Percentiles rank a stretch among this genome's conserved stretches.
phyloP scores from a whole-genome alignment of 208 protist genomes.

The Crithidia fasciculata region DNA sequence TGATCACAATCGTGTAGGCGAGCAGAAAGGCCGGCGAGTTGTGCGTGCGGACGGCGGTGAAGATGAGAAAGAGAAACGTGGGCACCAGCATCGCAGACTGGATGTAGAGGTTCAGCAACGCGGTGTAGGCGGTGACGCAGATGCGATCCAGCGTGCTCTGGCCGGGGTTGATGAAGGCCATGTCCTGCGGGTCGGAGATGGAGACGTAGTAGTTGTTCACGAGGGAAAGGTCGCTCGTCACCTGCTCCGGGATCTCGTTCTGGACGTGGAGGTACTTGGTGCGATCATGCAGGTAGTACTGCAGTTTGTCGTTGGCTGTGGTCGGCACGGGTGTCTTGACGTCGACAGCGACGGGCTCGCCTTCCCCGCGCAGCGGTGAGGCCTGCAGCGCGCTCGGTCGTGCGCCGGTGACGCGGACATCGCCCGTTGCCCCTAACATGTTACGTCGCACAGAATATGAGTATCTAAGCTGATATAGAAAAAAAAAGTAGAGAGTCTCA shows the following conservation, averaged over 20 bases:
- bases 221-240: constrained; percentile 35
- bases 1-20: constrained; percentile 28
- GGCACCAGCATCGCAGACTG: constrained; percentile 38
- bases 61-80: constrained; percentile 45
- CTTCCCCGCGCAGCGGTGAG: neutral
- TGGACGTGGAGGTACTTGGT: constrained; percentile 36
- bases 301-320: constrained; percentile 21
- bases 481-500: neutral
- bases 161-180: constrained; percentile 25
- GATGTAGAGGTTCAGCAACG: constrained; percentile 38
- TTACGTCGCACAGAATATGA: neutral
- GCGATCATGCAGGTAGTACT: constrained; percentile 36
- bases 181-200: constrained; percentile 51
- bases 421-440: constrained; percentile 3
- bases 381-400: neutral
- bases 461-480: too few species aligned
- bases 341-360: constrained; percentile 9
- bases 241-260: constrained; percentile 35
- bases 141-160: constrained; percentile 9
- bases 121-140: constrained; percentile 14
- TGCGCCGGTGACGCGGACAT: neutral
- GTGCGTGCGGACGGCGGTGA: constrained; percentile 25
- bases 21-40: constrained; percentile 32
- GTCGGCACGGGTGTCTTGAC: constrained; percentile 16
- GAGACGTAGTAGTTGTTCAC: constrained; percentile 68